These are phyloP conservation scores for Coniochaeta sp. DNA, from an alignment of 2,329 filamentous ascomycete species.

Conservation along the genomic window DNA sequence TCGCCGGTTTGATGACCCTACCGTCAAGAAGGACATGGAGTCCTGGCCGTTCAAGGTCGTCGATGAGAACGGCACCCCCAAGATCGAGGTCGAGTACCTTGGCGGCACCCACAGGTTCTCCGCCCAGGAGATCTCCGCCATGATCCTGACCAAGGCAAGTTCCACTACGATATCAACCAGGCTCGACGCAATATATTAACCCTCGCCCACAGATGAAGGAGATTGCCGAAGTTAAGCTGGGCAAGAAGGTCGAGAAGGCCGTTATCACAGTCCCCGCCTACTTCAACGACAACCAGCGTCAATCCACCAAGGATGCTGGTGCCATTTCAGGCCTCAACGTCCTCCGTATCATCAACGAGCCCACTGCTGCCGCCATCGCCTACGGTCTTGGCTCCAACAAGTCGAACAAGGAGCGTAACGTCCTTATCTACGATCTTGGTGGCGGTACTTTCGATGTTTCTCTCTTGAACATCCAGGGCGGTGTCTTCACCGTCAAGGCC, in stretches of 20 bases:
- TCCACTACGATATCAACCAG: neutral
- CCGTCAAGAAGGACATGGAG: constrained; percentile 98
- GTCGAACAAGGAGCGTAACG: constrained; percentile 95
- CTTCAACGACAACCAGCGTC: constrained; percentile 99
- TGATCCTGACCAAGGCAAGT: constrained; percentile 93
- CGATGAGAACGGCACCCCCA: constrained; percentile 79
- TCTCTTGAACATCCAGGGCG: constrained; percentile 95
- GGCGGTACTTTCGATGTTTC: constrained; percentile 99
- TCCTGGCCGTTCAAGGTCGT: constrained; percentile 99
- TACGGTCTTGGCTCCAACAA: constrained; percentile 96
- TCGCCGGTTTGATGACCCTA: constrained; percentile 88
- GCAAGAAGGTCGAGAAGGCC: constrained; percentile 98
- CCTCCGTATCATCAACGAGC: constrained; percentile 99
- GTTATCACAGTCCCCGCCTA: constrained; percentile 98
- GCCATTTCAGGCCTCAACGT: constrained; percentile 96
- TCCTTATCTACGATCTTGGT: constrained; percentile 99
- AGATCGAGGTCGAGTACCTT: constrained; percentile 93
- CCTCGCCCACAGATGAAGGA: constrained; percentile 78
- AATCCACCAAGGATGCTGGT: constrained; percentile 98
- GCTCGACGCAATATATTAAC: neutral
- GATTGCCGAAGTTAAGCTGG: constrained; percentile 95
- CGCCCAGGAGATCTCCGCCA: constrained; percentile 96
- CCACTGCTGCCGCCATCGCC: constrained; percentile 93
- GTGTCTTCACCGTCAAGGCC: constrained; percentile 98
- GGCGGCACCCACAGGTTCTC: constrained; percentile 94